Percentiles rank a stretch among this genome's conserved stretches.
Conservation (phyloP, 2,329 filamentous ascomycete genomes). For the Dendrostoma leiphaemia region DNA sequence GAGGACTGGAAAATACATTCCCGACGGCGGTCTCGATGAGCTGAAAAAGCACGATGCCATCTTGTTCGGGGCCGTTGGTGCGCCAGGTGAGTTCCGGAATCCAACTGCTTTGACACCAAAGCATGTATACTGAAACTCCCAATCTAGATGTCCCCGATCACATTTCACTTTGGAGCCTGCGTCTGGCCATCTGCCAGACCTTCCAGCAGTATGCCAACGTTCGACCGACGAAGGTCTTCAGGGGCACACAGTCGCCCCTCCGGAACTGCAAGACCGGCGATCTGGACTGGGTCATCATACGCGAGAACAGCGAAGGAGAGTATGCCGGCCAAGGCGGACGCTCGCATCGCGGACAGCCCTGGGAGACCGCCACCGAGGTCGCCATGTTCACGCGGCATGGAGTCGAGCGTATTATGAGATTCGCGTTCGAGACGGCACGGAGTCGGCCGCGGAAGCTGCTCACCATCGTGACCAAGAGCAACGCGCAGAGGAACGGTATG, state of each 20-base stretch:
- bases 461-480: slow-evolving; percentile 65
- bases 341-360: slow-evolving; percentile 53
- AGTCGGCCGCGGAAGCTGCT: slow-evolving; percentile 54
- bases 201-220: slow-evolving; percentile 68
- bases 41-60: slow-evolving; percentile 37
- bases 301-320: slow-evolving; percentile 66
- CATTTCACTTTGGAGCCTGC: slow-evolving; percentile 63
- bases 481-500: slow-evolving; percentile 65
- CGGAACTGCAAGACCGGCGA: slow-evolving; percentile 45
- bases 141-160: slow-evolving; percentile 60
- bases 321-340: slow-evolving; percentile 63
- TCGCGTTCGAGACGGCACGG: slow-evolving; percentile 57
- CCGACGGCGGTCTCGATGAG: slow-evolving; percentile 55
- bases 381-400: slow-evolving; percentile 61
- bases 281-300: slow-evolving; percentile 64
- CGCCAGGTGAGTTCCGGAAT: slow-evolving; percentile 21
- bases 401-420: slow-evolving; percentile 59
- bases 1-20: slow-evolving; percentile 63
- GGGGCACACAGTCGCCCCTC: slow-evolving; percentile 56
- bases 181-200: slow-evolving; percentile 61
- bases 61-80: slow-evolving; percentile 30
- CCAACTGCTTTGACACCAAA: not conserved
- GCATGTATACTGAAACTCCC: not conserved
- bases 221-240: slow-evolving; percentile 57
- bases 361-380: slow-evolving; percentile 61